Conservation (phyloP, 108 stramenopile species). For the Hondaea fermentalgiana region DNA sequence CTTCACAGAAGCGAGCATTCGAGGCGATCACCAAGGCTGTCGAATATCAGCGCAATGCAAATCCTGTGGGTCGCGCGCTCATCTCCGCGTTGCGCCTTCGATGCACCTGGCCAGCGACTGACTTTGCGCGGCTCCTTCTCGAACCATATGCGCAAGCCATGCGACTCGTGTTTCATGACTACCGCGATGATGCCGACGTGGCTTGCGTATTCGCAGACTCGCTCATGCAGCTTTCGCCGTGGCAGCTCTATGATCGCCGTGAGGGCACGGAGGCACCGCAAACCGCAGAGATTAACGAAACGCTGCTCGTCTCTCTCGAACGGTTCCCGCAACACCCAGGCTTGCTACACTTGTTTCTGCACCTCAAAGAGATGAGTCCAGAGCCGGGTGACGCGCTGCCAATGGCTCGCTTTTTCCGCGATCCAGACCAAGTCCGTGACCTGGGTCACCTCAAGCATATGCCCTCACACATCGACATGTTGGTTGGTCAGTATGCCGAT, state of each 20-base stretch:
- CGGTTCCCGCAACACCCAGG: conserved; percentile 25
- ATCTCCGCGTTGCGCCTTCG: conserved; percentile 32
- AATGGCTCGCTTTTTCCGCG: not conserved
- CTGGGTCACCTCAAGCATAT: conserved; percentile 36
- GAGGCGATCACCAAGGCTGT: not conserved
- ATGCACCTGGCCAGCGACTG: conserved; percentile 23
- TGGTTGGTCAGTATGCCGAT: conserved; percentile 30
- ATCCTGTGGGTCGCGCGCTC: conserved; percentile 22
- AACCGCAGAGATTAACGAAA: not conserved
- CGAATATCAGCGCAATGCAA: not conserved
- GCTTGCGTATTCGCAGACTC: conserved; percentile 29
- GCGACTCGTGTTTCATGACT: conserved; percentile 9
- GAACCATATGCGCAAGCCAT: conserved; percentile 34
- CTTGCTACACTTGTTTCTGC: conserved; percentile 30
- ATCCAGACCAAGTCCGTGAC: not conserved
- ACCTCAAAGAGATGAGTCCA: conserved; percentile 37
- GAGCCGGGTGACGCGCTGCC: not conserved
- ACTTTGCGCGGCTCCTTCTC: not conserved
- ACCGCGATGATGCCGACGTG: conserved; percentile 28
- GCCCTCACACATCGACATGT: conserved; percentile 39
- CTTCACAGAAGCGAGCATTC: conserved; percentile 17
- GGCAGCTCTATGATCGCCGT: conserved; percentile 13
- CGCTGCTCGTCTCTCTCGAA: not conserved
- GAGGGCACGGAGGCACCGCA: not conserved
- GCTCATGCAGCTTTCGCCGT: conserved; percentile 33